Percentiles rank a stretch among this genome's conserved stretches.
Evolutionary conservation across 2,329 filamentous ascomycete species (phyloP).

Genomic region (Nemania sp.): DNA sequence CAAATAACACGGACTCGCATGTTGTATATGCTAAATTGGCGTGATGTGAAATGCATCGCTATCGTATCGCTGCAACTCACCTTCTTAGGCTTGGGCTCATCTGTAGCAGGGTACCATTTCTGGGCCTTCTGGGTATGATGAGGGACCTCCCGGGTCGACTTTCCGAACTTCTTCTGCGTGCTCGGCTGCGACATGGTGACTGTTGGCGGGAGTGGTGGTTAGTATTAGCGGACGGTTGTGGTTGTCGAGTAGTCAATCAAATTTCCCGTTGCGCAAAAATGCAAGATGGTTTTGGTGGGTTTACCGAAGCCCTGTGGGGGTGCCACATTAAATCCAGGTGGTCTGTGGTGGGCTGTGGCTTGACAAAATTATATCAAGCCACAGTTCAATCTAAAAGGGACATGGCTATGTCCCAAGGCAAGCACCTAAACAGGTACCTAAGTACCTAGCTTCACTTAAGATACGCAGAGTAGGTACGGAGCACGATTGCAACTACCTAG

Average conservation of each 20-base stretch:
- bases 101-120: constrained; percentile 99
- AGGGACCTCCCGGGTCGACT: constrained; percentile 90
- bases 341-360: constrained; percentile 21
- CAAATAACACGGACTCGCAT: not conserved
- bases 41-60: constrained; percentile 15
- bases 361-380: no score
- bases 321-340: constrained; percentile 31
- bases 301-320: constrained; percentile 39
- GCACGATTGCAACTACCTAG: no score
- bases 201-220: constrained; percentile 47
- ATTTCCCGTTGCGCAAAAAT: constrained; percentile 40
- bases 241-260: constrained; percentile 29
- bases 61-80: constrained; percentile 64
- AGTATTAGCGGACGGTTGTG: constrained; percentile 34
- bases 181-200: constrained; percentile 72
- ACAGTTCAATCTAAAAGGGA: constrained; percentile 18
- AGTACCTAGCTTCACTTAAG: no score
- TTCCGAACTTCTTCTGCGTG: constrained; percentile 92
- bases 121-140: constrained; percentile 87
- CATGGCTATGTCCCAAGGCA: not conserved
- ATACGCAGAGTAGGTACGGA: no score
- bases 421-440: constrained; percentile 12
- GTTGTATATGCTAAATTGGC: not conserved
- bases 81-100: constrained; percentile 88
- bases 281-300: constrained; percentile 40